These are phyloP conservation scores for Ophidiomyces ophidiicola DNA, from an alignment of 2,329 filamentous ascomycete genomes.

Conservation along the genomic window DNA sequence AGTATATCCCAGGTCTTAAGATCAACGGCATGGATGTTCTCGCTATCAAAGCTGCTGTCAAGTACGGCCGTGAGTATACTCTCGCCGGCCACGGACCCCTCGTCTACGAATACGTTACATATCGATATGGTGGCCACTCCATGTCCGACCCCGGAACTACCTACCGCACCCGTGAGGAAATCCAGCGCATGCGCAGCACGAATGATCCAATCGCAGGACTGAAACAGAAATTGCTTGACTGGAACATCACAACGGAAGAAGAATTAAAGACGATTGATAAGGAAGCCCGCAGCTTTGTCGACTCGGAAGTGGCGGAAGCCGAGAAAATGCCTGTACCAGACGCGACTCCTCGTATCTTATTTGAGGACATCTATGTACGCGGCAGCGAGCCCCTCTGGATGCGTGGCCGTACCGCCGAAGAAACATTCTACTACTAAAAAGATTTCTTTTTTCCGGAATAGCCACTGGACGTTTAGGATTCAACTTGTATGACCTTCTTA, in stretches of 20 bases:
- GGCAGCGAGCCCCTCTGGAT: constrained; percentile 81
- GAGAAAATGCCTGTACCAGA: constrained; percentile 80
- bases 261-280: constrained; percentile 96
- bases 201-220: constrained; percentile 96
- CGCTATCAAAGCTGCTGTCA: constrained; percentile 88
- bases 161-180: constrained; percentile 98
- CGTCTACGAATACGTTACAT: constrained; percentile 97
- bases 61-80: constrained; percentile 86
- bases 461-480: not conserved
- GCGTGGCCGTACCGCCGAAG: constrained; percentile 75
- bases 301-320: constrained; percentile 77
- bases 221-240: constrained; percentile 96
- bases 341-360: constrained; percentile 68
- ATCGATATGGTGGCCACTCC: constrained; percentile 97
- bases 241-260: constrained; percentile 80
- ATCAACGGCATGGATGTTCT: constrained; percentile 99
- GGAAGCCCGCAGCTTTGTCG: constrained; percentile 72
- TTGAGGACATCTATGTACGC: constrained; percentile 88
- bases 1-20: constrained; percentile 98
- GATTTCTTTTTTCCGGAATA: not conserved
- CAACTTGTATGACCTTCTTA: constrained; percentile 5
- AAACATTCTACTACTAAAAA: constrained; percentile 68
- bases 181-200: constrained; percentile 98
- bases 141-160: constrained; percentile 99
- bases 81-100: constrained; percentile 75